Evolutionary conservation across 2,329 filamentous ascomycete genomes (phyloP), one percentile per base, ranked within the genome.

Genomic region (Pezizomycotina sp.): DNA sequence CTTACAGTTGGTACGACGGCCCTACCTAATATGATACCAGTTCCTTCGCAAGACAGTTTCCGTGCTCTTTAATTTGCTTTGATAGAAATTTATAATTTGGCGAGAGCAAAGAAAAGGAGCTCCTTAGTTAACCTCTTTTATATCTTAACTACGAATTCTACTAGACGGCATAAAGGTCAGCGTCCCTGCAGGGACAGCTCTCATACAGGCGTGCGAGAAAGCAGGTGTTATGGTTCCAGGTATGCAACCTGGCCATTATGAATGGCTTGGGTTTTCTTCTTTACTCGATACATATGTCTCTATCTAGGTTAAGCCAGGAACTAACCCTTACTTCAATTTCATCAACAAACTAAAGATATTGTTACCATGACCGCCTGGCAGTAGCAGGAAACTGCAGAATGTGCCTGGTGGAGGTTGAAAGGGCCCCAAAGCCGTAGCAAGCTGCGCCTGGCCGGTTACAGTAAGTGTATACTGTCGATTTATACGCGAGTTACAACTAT

Each of bases 381-480:
- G 92, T 98, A 68, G 89, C 89, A 55, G 89, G 89, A 62, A 98
- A 95, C 64, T 98, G 89, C 62, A 83, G 89, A 65, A 98, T 98
- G 89, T 98, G 89, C 63, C 65, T 98, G 56, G 89, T 98, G 56
- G 89, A 98, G 66, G 89, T 98, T 50, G 89, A 95, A 65, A 74
- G 74, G 61, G 80, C 82, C 43, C 89, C 89, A 42, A 98, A 98
- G 64, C 89, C 89, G 84, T 95, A 38, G 89, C 89, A 53, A 98
- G 89, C 46, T 98, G 89, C 62, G 89, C 89, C 52, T 98, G 89
- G 89, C 50, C 45, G 27, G 45, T 44, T 14, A 44, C 41, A 20
- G 41, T 44, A 40, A 3, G 41, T 27, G 16, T 12, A 8, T 13
- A 25, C 9, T 14, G 18, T 8, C 7, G 2, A 5, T 5, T 4